These are phyloP conservation scores for Neurospora sp. DNA, from an alignment of 2,329 filamentous ascomycete genomes.

Conservation along the genomic window DNA sequence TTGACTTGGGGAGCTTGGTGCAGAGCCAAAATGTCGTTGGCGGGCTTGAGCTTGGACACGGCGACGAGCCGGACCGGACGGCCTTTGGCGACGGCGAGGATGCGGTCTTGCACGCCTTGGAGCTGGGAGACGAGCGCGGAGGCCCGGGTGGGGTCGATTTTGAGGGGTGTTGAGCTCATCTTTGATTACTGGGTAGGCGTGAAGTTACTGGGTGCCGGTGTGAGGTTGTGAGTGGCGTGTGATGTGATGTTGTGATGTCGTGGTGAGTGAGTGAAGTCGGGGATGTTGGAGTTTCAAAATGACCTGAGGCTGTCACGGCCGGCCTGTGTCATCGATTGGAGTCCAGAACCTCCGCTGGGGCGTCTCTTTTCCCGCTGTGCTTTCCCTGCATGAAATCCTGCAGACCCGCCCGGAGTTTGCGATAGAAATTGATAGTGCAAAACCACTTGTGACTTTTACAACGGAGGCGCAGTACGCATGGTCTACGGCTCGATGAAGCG, in stretches of 20 bases:
- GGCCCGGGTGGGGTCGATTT: constrained; percentile 51
- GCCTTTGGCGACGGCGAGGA: constrained; percentile 41
- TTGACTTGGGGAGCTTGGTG: constrained; percentile 45
- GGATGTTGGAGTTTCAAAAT: not conserved
- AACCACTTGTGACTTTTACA: not conserved
- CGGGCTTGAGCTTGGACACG: constrained; percentile 93
- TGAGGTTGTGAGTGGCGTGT: not conserved
- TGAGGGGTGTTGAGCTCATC: constrained; percentile 47
- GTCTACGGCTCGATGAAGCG: too few relatives aligned
- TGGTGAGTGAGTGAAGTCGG: not conserved
- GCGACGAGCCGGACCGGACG: constrained; percentile 72
- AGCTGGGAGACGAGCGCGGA: constrained; percentile 54
- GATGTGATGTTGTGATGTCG: not conserved
- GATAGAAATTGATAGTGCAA: not conserved
- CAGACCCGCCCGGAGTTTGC: not conserved
- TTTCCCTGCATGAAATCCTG: not conserved
- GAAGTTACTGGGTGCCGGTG: not conserved
- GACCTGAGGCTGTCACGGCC: not conserved
- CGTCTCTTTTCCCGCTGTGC: not conserved
- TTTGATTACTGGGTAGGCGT: constrained; percentile 5
- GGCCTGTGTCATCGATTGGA: not conserved
- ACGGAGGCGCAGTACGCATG: not conserved
- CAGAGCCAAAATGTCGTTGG: constrained; percentile 78
- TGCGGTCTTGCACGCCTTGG: constrained; percentile 46
- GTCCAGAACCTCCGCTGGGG: not conserved